These are phyloP conservation scores for Polytolypa hystricis DNA, from an alignment of 2,329 filamentous ascomycete species.

Conservation along the genomic window DNA sequence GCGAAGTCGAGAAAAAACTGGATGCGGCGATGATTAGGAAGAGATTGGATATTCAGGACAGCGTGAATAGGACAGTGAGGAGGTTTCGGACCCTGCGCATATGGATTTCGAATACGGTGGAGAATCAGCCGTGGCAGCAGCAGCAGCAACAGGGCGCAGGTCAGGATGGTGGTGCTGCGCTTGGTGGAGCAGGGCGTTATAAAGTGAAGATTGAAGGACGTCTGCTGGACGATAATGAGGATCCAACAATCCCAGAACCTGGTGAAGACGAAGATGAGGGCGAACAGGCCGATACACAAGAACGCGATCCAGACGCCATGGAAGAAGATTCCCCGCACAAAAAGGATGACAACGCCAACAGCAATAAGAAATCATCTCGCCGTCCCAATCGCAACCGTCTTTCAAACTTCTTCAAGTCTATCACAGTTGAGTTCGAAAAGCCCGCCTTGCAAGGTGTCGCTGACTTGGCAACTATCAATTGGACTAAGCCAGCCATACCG, in stretches of 20 bases:
- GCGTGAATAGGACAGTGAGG: constrained; percentile 63
- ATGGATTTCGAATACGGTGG: constrained; percentile 89
- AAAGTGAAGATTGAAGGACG: constrained; percentile 86
- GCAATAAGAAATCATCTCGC: constrained; percentile 12
- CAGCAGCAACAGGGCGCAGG: constrained; percentile 47
- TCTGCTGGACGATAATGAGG: constrained; percentile 59
- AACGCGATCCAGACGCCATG: constrained; percentile 44
- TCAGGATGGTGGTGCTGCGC: constrained; percentile 66
- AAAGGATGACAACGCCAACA: constrained; percentile 18
- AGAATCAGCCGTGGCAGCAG: constrained; percentile 88
- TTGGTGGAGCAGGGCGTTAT: constrained; percentile 54
- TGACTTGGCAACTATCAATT: constrained; percentile 52
- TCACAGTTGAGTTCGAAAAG: constrained; percentile 42
- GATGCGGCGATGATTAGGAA: constrained; percentile 94
- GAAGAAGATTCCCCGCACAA: constrained; percentile 44
- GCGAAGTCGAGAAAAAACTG: constrained; percentile 75
- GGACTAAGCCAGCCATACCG: constrained; percentile 64
- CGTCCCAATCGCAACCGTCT: constrained; percentile 32
- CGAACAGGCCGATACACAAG: constrained; percentile 24
- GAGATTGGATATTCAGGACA: constrained; percentile 78
- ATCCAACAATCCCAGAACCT: constrained; percentile 40
- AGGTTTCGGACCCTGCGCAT: constrained; percentile 76
- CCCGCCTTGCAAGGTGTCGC: constrained; percentile 29
- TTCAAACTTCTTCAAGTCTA: constrained; percentile 41
- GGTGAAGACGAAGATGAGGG: constrained; percentile 38